phyloP scores from a whole-genome alignment of 2,329 filamentous ascomycete genomes.

The Trichoderma sp. region DNA sequence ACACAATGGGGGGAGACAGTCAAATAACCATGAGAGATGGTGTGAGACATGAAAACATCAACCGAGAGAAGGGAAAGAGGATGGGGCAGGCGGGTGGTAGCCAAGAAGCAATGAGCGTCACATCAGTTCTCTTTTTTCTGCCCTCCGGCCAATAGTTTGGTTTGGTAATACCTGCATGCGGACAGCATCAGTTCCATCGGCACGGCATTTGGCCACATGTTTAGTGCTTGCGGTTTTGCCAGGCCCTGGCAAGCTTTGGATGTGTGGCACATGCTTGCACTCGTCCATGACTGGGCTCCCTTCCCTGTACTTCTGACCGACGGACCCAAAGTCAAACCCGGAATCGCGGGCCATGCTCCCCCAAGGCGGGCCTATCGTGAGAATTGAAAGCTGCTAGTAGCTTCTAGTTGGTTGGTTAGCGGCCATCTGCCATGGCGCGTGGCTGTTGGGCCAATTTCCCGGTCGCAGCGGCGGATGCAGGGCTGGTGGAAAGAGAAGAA shows the following conservation, averaged over 20 bases:
- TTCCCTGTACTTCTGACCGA: background rate
- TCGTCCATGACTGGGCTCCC: background rate
- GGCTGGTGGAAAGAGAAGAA: constrained; percentile 19
- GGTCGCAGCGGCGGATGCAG: constrained; percentile 20
- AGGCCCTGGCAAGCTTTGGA: background rate
- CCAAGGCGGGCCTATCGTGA: constrained; percentile 5
- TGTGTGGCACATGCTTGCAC: background rate
- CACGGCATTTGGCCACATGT: constrained; percentile 11
- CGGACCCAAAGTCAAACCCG: constrained; percentile 17
- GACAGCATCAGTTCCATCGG: background rate
- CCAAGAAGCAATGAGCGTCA: constrained; percentile 3
- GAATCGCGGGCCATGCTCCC: constrained; percentile 16
- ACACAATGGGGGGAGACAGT: constrained; percentile 8
- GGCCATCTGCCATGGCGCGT: constrained; percentile 16
- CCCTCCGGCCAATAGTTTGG: constrained; percentile 1
- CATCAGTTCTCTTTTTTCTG: background rate
- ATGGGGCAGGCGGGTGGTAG: background rate
- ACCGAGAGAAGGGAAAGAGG: background rate
- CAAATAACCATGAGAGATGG: background rate
- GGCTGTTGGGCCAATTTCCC: constrained; percentile 26
- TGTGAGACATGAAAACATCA: background rate
- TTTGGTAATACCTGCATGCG: constrained; percentile 12
- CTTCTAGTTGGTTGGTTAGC: constrained; percentile 1
- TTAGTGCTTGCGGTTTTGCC: constrained; percentile 8
- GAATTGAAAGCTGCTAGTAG: background rate